Percentiles rank a stretch among this genome's conserved stretches.
These are phyloP conservation scores for Leishmania amazonensis DNA, from an alignment of 208 protist species.

Conservation along the genomic window DNA sequence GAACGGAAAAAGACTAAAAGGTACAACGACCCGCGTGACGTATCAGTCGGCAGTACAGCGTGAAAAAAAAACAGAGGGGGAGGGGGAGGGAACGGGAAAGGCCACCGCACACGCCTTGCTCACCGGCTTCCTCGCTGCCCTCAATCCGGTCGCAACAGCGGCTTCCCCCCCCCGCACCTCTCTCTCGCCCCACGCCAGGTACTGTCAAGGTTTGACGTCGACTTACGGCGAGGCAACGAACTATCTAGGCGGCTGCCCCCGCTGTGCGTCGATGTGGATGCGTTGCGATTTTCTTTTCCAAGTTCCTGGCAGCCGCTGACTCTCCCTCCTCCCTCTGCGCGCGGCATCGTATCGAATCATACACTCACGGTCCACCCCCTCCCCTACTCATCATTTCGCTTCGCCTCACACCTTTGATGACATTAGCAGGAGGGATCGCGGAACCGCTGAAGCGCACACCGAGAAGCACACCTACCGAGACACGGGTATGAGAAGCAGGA, in stretches of 20 bases:
- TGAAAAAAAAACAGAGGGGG: neutral
- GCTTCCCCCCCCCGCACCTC: neutral
- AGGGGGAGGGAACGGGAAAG: neutral
- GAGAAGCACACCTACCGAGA: neutral
- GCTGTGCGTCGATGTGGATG: neutral
- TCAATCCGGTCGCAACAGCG: neutral
- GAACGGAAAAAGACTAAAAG: neutral
- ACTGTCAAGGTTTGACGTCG: neutral
- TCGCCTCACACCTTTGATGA: neutral
- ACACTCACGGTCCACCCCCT: neutral
- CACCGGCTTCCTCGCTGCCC: neutral
- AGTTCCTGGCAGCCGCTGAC: neutral
- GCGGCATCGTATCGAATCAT: neutral
- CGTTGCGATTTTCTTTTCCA: neutral
- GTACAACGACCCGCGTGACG: neutral
- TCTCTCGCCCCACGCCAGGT: neutral
- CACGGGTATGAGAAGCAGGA: neutral
- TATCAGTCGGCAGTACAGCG: neutral
- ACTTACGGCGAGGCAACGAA: neutral
- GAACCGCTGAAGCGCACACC: neutral
- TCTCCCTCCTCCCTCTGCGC: neutral
- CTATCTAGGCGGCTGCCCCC: neutral
- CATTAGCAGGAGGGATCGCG: neutral
- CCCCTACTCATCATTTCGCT: neutral
- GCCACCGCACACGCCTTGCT: neutral